Conservation (phyloP, 2,329 filamentous ascomycete species). For the Laburnicola sp. region DNA sequence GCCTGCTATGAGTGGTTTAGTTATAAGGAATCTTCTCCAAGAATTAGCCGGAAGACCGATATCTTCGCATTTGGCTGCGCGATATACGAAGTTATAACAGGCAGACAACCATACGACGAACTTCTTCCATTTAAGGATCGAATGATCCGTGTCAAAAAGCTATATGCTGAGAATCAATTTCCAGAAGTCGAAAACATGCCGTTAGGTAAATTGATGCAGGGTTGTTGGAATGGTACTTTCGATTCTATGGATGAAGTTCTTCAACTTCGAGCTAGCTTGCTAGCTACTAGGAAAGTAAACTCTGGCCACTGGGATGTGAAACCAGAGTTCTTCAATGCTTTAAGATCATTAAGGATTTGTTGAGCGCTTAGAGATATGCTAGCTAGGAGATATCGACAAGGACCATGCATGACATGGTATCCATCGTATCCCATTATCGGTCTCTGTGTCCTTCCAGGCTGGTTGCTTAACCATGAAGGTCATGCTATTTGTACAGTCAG, state of each 20-base stretch:
- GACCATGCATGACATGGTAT: no score
- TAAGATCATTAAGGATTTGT: background rate
- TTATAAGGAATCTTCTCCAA: conserved; percentile 11
- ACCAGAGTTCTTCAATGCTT: no score
- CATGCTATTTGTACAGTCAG: conserved; percentile 10
- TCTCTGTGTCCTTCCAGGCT: no score
- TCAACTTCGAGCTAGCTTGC: conserved; percentile 6
- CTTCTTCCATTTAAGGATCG: conserved; percentile 9
- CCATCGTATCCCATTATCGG: no score
- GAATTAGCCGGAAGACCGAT: conserved; percentile 15
- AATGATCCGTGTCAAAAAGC: conserved; percentile 7
- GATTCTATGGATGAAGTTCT: conserved; percentile 13
- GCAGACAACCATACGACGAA: conserved; percentile 12
- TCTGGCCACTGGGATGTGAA: no score
- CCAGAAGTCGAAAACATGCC: conserved; percentile 13
- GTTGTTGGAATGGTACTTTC: conserved; percentile 16
- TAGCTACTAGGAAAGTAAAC: no score
- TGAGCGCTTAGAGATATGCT: background rate
- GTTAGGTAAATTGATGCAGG: conserved; percentile 10
- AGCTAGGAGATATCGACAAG: background rate
- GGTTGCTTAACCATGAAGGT: conserved; percentile 2
- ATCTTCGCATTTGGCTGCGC: conserved; percentile 20
- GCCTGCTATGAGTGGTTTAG: conserved; percentile 22
- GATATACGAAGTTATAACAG: conserved; percentile 17
- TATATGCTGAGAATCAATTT: conserved; percentile 15